Evolutionary conservation across 2,329 filamentous ascomycete species (phyloP).

Genomic region (Colletotrichum sp.): DNA sequence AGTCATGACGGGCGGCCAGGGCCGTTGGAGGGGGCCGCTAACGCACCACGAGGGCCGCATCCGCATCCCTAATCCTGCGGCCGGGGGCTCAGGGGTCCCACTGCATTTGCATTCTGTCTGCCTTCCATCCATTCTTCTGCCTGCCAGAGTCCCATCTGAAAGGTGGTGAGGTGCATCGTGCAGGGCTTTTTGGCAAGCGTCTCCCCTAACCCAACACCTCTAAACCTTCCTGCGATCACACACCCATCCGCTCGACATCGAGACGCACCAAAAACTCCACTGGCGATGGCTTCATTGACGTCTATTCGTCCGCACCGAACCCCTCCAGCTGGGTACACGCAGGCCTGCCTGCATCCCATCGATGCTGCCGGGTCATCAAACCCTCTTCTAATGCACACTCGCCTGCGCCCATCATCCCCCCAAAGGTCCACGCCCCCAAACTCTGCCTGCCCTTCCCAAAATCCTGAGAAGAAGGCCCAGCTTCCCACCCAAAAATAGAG

Average conservation of each 20-base stretch:
- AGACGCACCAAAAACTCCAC: slow-evolving; percentile 5
- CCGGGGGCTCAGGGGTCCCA: neutral
- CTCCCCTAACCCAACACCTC: slow-evolving; percentile 9
- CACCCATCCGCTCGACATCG: slow-evolving; percentile 1
- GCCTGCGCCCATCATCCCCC: neutral
- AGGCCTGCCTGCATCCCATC: slow-evolving; percentile 1
- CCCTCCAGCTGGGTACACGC: neutral
- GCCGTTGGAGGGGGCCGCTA: slow-evolving; percentile 14
- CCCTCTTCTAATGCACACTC: neutral
- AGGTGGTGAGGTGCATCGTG: neutral
- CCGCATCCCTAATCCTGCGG: slow-evolving; percentile 17
- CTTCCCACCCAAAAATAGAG: slow-evolving; percentile 15
- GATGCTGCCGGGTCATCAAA: slow-evolving; percentile 6
- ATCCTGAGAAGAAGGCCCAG: neutral
- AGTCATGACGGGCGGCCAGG: slow-evolving; percentile 8
- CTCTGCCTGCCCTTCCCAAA: neutral
- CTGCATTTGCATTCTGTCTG: neutral
- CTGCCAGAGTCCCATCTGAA: neutral
- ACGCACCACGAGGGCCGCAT: slow-evolving; percentile 18
- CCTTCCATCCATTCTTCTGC: neutral
- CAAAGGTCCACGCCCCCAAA: neutral
- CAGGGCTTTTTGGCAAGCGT: neutral
- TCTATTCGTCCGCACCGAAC: slow-evolving; percentile 9
- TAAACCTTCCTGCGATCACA: neutral
- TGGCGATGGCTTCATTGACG: slow-evolving; percentile 19